These are phyloP conservation scores for Lasiosphaeria miniovina DNA, from an alignment of 495 filamentous ascomycete species.

Conservation along the genomic window DNA sequence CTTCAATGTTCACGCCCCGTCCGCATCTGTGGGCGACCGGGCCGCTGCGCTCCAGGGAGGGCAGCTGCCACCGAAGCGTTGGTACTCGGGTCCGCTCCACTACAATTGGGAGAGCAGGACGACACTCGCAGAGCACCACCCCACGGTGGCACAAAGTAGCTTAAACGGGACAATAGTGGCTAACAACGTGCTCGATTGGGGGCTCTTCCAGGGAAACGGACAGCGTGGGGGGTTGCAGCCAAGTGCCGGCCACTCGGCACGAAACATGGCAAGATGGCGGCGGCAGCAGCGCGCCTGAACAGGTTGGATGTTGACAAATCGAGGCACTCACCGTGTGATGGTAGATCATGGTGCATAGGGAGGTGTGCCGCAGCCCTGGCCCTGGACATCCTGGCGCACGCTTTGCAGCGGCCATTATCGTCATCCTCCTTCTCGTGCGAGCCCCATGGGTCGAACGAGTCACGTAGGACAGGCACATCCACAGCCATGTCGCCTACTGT, in stretches of 20 bases:
- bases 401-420: slow-evolving; percentile 25
- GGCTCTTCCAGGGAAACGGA: neutral
- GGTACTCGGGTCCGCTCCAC: too few species aligned
- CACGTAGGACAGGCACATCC: slow-evolving; percentile 26
- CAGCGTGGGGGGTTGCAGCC: neutral
- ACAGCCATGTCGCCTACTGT: slow-evolving; percentile 24
- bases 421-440: slow-evolving; percentile 14
- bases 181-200: neutral
- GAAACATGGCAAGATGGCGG: neutral
- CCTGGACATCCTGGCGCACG: slow-evolving; percentile 30
- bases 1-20: neutral
- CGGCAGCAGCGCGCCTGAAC: neutral
- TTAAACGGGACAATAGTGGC: slow-evolving; percentile 2
- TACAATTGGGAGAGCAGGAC: too few species aligned
- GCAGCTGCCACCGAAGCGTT: too few species aligned
- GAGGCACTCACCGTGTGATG: slow-evolving; percentile 22
- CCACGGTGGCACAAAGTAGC: slow-evolving; percentile 13
- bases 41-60: too few species aligned
- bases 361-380: slow-evolving; percentile 20
- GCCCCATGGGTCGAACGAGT: slow-evolving; percentile 31
- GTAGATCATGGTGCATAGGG: slow-evolving; percentile 1
- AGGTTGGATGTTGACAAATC: neutral
- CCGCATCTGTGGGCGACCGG: too few species aligned
- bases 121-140: slow-evolving; percentile 5
- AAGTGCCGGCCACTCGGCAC: neutral